phyloP scores from a whole-genome alignment of 2,329 filamentous ascomycete species.

The Penicillium sp. region DNA sequence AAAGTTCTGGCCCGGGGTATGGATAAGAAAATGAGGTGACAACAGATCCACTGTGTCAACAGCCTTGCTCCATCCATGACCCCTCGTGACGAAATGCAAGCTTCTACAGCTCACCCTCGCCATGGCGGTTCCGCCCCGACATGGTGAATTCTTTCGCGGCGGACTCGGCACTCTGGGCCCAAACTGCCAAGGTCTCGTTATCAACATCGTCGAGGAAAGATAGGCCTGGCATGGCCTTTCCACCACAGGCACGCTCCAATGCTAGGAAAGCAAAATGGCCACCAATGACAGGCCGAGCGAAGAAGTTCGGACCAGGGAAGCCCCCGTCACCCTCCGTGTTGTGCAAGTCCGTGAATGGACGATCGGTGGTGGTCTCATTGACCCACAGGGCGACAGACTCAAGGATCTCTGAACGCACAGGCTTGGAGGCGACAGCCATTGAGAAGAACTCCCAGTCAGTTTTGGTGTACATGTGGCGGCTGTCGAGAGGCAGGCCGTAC shows the following conservation, averaged over 20 bases:
- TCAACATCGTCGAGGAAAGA: conserved; percentile 37
- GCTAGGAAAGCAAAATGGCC: conserved; percentile 79
- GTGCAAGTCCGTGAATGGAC: conserved; percentile 73
- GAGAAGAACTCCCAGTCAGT: conserved; percentile 89
- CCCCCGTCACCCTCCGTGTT: conserved; percentile 67
- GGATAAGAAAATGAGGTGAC: not conserved
- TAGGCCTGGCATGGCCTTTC: conserved; percentile 54
- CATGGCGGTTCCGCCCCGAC: conserved; percentile 12
- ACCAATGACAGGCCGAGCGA: conserved; percentile 72
- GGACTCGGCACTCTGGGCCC: conserved; percentile 18
- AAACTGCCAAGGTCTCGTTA: conserved; percentile 16
- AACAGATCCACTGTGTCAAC: not conserved
- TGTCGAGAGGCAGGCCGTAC: conserved; percentile 75
- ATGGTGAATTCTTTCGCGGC: conserved; percentile 18
- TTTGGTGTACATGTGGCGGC: conserved; percentile 74
- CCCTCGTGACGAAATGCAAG: not conserved
- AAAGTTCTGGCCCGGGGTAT: not conserved
- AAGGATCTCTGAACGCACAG: conserved; percentile 62
- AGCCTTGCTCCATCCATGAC: not conserved
- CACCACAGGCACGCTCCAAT: conserved; percentile 69
- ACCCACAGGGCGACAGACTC: conserved; percentile 69
- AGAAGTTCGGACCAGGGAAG: conserved; percentile 67
- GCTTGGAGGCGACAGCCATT: conserved; percentile 63
- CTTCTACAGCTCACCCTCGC: conserved; percentile 21
- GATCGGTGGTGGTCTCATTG: conserved; percentile 70